Evolutionary conservation across 2,329 filamentous ascomycete species (phyloP), one percentile per base, ranked within the genome.

Genomic region (Alternaria consortialis): DNA sequence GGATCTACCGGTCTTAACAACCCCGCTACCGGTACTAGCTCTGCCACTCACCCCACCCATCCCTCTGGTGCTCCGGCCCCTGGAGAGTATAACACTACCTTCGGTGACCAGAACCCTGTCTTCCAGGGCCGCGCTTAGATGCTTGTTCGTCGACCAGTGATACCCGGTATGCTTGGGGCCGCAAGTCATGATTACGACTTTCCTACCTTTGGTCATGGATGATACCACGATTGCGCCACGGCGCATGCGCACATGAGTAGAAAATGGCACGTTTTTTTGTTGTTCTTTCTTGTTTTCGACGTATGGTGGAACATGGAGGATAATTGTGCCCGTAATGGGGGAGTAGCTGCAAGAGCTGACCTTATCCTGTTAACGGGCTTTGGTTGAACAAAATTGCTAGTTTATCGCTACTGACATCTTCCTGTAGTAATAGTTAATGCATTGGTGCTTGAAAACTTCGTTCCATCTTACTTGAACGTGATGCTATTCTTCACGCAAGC

Each of bases 101-200:
- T 82, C 37, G 80, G 80, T 60, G 72, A 74, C 37, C 67, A 79
- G 65, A 82, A 82, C 77, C 80, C 80, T 5, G 81, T 82, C 40
- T 75, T 80, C 67, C 78, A 77, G 51, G 80, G 81, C 39, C 64
- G 66, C 29, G 67, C 68, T 56, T 78, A 77, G 53, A 58, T 56
- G 36, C 43, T 50, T 42, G 42, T 47, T 56, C 34, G 46, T 43
- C 32, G 20, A 34, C 43, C 50, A 43, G 46, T 63, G 62, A 60
- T 62, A 60, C 52, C 56, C 53, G 43, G 50, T 54, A 58, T 56
- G 52, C 57, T 44, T 54, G 42, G 48, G 59, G 44, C 36, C 25
- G 51, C 55, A 53, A 20, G 53, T 62, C 56, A 64, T 59, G 64
- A 67, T 69, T 53, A 74, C 55, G 66, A 69, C 34, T 67, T 66